Evolutionary conservation across 352 stramenopile species (phyloP), one percentile per base, ranked within the genome.

Genomic region (Lagenidium giganteum): DNA sequence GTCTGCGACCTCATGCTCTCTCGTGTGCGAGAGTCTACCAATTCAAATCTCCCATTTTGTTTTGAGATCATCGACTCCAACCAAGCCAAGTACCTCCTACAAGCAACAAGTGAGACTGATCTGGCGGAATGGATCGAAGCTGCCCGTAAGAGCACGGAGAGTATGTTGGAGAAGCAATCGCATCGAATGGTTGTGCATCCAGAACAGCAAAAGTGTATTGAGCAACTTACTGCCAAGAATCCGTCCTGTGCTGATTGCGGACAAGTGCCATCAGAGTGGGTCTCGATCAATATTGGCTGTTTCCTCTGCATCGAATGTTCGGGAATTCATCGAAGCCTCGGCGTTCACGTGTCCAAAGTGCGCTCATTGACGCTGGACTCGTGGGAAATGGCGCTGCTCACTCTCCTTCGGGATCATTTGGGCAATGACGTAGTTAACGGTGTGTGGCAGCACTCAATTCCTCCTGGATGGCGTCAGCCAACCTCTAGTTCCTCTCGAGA

Each of bases 271-370:
- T 76, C 94, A 1, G 92, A 98, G 46, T 98, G 96, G 96, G 93
- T 96, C 25, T 97, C 86, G 23, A 87, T 98, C 46, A 99, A 98
- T 64, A 82, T 98, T 36, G 95, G 96, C 11, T 87, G 95, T 36
- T 67, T 98, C 18, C 59, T 99, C 26, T 99, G 96, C 55, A 98
- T 98, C 53, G 85, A 98, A 57, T 99, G 96, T 58, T 96, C 84
- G 28, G 96, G 93, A 13, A 97, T 99, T 28, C 96, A 99, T 51
- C 79, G 96, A 29, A 97, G 81, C 48, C 74, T 99, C 14, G 96
- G 96, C 35, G 92, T 98, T 3, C 96, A 99, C 69, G 87, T 98
- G 23, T 98, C 92, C 29, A 98, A 98, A 66, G 89, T 98, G 30
- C 73, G 93, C n/a, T 96, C 85, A 23, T 50, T 97, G 13, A 68